phyloP scores from a whole-genome alignment of 78 protist species.

The Cavenderia fasciculata region DNA sequence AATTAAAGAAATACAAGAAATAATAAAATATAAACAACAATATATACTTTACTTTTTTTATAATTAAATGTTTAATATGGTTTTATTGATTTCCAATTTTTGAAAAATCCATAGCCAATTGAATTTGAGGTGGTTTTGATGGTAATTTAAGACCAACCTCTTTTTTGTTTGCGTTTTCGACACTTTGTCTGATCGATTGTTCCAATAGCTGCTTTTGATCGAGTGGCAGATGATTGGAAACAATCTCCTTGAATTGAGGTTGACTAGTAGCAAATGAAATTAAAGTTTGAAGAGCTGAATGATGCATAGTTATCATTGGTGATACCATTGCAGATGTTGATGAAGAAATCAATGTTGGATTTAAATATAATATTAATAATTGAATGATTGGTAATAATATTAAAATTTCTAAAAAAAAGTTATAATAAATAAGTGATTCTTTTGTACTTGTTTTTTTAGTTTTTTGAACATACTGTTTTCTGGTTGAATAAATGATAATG shows the following conservation, averaged over 20 bases:
- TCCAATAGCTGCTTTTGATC: slow-evolving; percentile 47
- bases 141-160: slow-evolving; percentile 32
- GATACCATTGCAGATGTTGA: slow-evolving; percentile 85
- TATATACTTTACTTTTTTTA: too few species aligned
- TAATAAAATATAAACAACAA: too few species aligned
- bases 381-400: slow-evolving; percentile 20
- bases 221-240: slow-evolving; percentile 32
- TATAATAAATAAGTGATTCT: slow-evolving; percentile 3
- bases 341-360: neutral
- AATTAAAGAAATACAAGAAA: slow-evolving; percentile 7
- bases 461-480: too few species aligned
- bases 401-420: slow-evolving; percentile 4
- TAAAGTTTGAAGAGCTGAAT: slow-evolving; percentile 7
- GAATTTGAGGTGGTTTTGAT: slow-evolving; percentile 36
- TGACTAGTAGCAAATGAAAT: slow-evolving; percentile 43
- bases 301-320: slow-evolving; percentile 21
- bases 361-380: slow-evolving; percentile 21
- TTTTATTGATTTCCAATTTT: too few species aligned
- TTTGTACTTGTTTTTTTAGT: slow-evolving; percentile 5
- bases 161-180: slow-evolving; percentile 2
- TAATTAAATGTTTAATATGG: too few species aligned
- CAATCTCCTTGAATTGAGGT: slow-evolving; percentile 42
- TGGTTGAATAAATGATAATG: slow-evolving; percentile 25
- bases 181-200: slow-evolving; percentile 55
- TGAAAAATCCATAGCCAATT: slow-evolving; percentile 53